A percentile compares a stretch with the other conserved stretches of the same genome.
These are phyloP conservation scores for Penicillium polonicum DNA, from an alignment of 2,329 filamentous ascomycete species.

Conservation along the genomic window DNA sequence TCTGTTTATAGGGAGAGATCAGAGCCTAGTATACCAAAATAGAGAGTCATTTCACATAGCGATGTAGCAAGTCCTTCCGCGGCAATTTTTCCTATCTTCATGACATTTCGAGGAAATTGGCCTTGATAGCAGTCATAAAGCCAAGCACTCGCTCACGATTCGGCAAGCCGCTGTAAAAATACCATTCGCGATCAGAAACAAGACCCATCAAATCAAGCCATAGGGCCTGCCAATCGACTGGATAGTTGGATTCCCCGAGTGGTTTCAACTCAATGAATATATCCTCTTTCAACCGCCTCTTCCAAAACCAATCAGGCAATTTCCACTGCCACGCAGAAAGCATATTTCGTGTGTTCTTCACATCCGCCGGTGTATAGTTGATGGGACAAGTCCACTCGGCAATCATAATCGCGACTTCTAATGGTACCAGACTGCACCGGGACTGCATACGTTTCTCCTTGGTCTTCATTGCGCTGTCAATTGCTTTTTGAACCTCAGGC, in stretches of 20 bases:
- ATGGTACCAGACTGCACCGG: not conserved
- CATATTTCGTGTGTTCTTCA: not conserved
- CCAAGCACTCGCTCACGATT: not conserved
- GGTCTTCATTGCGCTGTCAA: not conserved
- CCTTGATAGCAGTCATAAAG: not conserved
- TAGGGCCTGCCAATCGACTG: not conserved
- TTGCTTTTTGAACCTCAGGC: not conserved
- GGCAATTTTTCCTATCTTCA: not conserved
- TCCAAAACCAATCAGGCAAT: not conserved
- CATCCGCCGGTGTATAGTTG: not conserved
- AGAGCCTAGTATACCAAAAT: not conserved
- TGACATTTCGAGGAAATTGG: not conserved
- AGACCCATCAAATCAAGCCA: not conserved
- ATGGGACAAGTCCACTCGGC: not conserved
- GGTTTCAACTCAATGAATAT: not conserved
- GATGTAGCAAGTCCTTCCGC: not conserved
- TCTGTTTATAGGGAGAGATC: too few relatives aligned
- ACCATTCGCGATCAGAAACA: not conserved
- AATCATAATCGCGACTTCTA: not conserved
- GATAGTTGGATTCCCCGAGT: not conserved
- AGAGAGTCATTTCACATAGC: not conserved
- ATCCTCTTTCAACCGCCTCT: not conserved
- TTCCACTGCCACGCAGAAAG: not conserved
- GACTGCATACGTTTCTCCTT: too few relatives aligned
- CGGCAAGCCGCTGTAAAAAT: not conserved